phyloP scores from a whole-genome alignment of 257 asterid genomes.

The Cruciata laevipes region DNA sequence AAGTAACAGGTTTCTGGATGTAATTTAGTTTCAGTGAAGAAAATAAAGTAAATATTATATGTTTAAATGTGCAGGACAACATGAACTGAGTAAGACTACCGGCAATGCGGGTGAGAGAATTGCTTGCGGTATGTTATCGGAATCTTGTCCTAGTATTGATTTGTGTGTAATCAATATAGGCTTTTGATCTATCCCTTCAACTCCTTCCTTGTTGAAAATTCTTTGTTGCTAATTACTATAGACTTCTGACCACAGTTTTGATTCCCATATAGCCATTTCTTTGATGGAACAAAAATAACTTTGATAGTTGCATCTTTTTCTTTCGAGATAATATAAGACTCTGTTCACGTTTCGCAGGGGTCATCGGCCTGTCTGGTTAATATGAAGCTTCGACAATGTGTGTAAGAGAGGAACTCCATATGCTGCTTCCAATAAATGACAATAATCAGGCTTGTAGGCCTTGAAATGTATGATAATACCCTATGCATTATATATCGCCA shows the following conservation, averaged over 20 bases:
- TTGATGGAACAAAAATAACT: not conserved
- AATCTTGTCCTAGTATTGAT: not conserved
- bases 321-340: not conserved
- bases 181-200: not conserved
- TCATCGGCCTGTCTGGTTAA: constrained; percentile 85
- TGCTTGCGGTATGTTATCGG: constrained; percentile 63
- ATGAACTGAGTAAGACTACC: constrained; percentile 81
- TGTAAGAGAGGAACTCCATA: not conserved
- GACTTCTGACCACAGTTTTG: not conserved
- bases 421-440: not conserved
- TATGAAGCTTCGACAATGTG: not conserved
- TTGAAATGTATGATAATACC: not conserved
- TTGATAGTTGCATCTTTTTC: not conserved
- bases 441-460: not conserved
- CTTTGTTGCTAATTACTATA: not conserved
- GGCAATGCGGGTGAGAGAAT: constrained; percentile 97
- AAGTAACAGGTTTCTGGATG: not conserved
- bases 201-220: not conserved
- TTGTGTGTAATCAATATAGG: too few relatives aligned
- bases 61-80: constrained; percentile 50
- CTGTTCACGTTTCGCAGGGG: constrained; percentile 45
- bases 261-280: not conserved
- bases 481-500: not conserved
- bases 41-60: not conserved
- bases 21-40: not conserved